Conservation (phyloP, 2,329 filamentous ascomycete genomes). For the Calcarisporium arbuscula region DNA sequence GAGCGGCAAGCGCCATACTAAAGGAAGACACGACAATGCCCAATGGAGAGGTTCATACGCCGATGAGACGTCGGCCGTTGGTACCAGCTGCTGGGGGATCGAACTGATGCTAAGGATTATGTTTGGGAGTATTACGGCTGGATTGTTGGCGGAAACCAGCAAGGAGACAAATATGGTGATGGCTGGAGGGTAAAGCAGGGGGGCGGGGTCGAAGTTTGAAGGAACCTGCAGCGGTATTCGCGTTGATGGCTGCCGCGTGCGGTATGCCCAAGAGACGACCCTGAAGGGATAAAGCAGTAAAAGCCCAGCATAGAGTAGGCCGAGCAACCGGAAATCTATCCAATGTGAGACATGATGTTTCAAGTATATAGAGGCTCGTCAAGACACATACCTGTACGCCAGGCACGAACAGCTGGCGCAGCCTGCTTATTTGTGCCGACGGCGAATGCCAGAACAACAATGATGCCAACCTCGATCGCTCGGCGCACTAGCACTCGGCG, state of each 20-base stretch:
- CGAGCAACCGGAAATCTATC: conserved; percentile 37
- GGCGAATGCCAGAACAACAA: conserved; percentile 42
- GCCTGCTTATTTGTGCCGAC: conserved; percentile 42
- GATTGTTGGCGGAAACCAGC: conserved; percentile 59
- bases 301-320: conserved; percentile 31
- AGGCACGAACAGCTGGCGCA: conserved; percentile 36
- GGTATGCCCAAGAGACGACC: conserved; percentile 43
- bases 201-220: conserved; percentile 80
- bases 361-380: no score
- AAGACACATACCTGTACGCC: conserved; percentile 40
- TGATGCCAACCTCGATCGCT: conserved; percentile 43
- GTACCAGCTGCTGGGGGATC: conserved; percentile 67
- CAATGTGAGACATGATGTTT: conserved; percentile 1
- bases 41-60: conserved; percentile 69
- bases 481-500: conserved; percentile 48
- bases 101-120: conserved; percentile 75
- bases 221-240: conserved; percentile 51
- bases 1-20: conserved; percentile 30
- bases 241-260: conserved; percentile 29
- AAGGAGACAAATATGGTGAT: conserved; percentile 73
- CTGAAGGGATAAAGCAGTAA: conserved; percentile 53
- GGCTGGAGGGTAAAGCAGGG: conserved; percentile 76
- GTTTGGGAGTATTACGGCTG: conserved; percentile 64
- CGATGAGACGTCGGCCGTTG: conserved; percentile 49
- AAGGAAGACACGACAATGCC: conserved; percentile 65